A percentile compares a stretch with the other conserved stretches of the same genome.
These are phyloP conservation scores for Quaeritorhiza haematococci DNA, from an alignment of 371 early-diverging fungal species.

Conservation along the genomic window DNA sequence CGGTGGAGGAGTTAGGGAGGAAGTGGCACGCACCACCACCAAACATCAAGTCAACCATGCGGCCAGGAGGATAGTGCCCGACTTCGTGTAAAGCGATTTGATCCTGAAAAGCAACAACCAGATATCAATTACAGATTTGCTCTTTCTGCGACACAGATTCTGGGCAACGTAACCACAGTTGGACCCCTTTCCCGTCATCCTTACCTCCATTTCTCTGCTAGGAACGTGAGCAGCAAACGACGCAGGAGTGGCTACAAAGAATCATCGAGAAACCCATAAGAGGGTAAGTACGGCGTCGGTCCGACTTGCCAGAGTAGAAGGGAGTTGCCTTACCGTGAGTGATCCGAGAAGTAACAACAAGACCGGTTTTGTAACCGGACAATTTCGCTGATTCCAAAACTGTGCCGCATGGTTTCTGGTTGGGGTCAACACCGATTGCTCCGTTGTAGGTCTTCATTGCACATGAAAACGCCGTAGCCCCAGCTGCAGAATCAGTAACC, in stretches of 20 bases:
- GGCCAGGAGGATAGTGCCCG: slow-evolving; percentile 74
- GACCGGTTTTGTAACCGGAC: slow-evolving; percentile 72
- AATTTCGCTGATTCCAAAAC: slow-evolving; percentile 89
- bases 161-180: no score
- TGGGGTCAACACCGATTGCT: slow-evolving; percentile 59
- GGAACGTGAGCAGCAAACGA: slow-evolving; percentile 68
- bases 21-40: slow-evolving; percentile 91
- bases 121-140: not conserved
- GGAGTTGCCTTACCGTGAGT: slow-evolving; percentile 85
- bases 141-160: no score
- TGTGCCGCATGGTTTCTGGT: slow-evolving; percentile 76
- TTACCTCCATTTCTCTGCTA: slow-evolving; percentile 50
- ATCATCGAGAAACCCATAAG: no score
- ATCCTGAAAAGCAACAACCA: slow-evolving; percentile 55
- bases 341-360: slow-evolving; percentile 87
- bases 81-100: slow-evolving; percentile 86
- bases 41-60: slow-evolving; percentile 81
- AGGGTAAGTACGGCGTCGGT: not conserved
- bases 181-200: no score
- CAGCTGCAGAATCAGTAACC: slow-evolving; percentile 94
- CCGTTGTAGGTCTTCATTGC: slow-evolving; percentile 81
- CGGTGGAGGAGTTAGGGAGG: slow-evolving; percentile 51
- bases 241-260: slow-evolving; percentile 44
- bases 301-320: slow-evolving; percentile 40
- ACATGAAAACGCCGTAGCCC: slow-evolving; percentile 90